Evolutionary conservation across 371 early-diverging fungal species (phyloP).

Genomic region (Apophysomyces elegans): DNA sequence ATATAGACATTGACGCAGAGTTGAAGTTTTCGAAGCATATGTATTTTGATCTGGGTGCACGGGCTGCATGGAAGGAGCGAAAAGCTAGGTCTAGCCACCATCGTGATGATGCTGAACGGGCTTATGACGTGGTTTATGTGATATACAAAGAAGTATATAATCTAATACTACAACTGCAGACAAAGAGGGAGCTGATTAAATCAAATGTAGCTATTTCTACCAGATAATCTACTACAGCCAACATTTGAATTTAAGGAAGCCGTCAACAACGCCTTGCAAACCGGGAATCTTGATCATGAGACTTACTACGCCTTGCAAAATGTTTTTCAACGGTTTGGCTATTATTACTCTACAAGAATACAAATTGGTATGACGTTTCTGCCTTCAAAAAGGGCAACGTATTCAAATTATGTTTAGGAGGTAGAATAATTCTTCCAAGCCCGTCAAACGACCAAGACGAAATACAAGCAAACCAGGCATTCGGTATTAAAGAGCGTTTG

Average conservation of each 20-base stretch:
- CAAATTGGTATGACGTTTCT: neutral
- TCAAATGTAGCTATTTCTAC: neutral
- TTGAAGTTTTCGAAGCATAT: neutral
- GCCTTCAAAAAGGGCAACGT: neutral
- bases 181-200: neutral
- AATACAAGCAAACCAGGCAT: no score
- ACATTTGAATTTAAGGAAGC: neutral
- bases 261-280: neutral
- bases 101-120: no score
- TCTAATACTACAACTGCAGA: neutral
- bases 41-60: neutral
- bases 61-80: neutral
- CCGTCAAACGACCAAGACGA: neutral
- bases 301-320: neutral
- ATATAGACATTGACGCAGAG: no score
- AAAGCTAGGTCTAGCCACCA: neutral
- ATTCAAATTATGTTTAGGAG: neutral
- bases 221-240: neutral
- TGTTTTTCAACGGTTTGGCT: neutral
- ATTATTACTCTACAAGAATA: neutral
- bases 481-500: no score
- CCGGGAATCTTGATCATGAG: neutral
- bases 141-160: neutral
- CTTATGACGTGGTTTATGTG: neutral
- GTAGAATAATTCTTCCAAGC: neutral